Base-by-base conservation (phyloP, 73 alveolate species). In the Paramecium biaurelia region DNA sequence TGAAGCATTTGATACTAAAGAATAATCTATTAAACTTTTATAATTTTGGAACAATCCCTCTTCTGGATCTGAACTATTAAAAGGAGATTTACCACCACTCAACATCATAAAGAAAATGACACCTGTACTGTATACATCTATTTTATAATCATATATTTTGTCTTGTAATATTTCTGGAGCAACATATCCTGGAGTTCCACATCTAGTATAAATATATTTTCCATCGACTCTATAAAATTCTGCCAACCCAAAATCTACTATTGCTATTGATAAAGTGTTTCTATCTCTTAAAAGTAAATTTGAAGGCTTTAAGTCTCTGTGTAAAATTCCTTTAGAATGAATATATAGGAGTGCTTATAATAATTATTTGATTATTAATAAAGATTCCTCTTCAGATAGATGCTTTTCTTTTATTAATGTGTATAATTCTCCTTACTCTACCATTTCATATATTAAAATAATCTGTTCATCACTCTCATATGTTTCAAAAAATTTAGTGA, bases 141-240 rank as follows among this genome's bases (percentile, higher is more conserved):
- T 89, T 26, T 93, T 92, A 63, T 42, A 82, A 45, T 89, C 93
- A 85, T 96, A 96, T 12, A 79, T 92, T 58, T 82, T 93, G 15
- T 95, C 94, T 92, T 93, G 57, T 24, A 96, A 74, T 21, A 96
- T 93, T 58, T 96, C 98, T 21, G 98, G 98, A 10, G 98, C 98
- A 79, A 96, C 95, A 90, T 92, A 96, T 8, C 98, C 98, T 7
- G 96, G 92, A 18, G 98, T 94, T 6, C 98, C 98, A 23, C 96
- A 92, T 92, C 93, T 95, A 21, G 67, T 85, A 85, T 93, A 93
- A 18, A 28, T 58, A 20, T 58, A 58, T 20, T 58, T 58, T 58
- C 92, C 92, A 42, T 92, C 89, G 5, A 28, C 76, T n/a, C 92
- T 95, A 47, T 85, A 86, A 53, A 93, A 74, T 57, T 92, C 93